These are phyloP conservation scores for Exophiala calicioides DNA, from an alignment of 2,329 filamentous ascomycete species.

Conservation along the genomic window DNA sequence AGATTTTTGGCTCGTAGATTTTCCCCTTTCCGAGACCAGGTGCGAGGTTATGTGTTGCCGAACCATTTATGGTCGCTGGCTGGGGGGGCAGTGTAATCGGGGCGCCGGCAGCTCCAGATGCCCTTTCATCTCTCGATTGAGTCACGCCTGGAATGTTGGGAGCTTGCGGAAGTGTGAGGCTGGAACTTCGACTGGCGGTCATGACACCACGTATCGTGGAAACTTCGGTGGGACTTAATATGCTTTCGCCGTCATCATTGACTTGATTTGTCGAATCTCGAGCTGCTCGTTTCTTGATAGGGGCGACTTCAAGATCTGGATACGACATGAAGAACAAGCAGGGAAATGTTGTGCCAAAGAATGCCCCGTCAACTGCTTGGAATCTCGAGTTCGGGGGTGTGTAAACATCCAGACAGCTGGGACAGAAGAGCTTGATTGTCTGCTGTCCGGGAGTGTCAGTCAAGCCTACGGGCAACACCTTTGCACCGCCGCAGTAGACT, in stretches of 20 bases:
- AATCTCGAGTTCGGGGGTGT: slow-evolving; percentile 96
- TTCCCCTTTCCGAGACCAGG: slow-evolving; percentile 78
- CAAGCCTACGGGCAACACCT: slow-evolving; percentile 88
- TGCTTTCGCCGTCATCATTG: slow-evolving; percentile 29
- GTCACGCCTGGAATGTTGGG: slow-evolving; percentile 34
- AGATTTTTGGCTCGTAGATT: slow-evolving; percentile 94
- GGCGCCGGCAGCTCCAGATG: slow-evolving; percentile 36
- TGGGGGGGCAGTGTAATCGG: slow-evolving; percentile 45
- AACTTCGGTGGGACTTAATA: slow-evolving; percentile 32
- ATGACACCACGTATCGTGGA: slow-evolving; percentile 19
- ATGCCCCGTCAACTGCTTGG: slow-evolving; percentile 94
- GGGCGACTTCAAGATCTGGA: slow-evolving; percentile 84
- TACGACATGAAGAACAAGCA: slow-evolving; percentile 98
- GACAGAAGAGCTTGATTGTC: slow-evolving; percentile 97
- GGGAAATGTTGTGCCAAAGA: slow-evolving; percentile 96
- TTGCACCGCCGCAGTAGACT: slow-evolving; percentile 84
- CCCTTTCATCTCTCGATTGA: slow-evolving; percentile 34
- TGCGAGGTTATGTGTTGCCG: slow-evolving; percentile 81
- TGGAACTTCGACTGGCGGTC: slow-evolving; percentile 30
- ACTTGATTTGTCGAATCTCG: slow-evolving; percentile 19
- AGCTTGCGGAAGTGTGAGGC: slow-evolving; percentile 28
- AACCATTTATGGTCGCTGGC: slow-evolving; percentile 72
- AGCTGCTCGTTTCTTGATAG: slow-evolving; percentile 59
- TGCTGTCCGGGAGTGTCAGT: slow-evolving; percentile 95
- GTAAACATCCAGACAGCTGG: slow-evolving; percentile 94